phyloP scores from a whole-genome alignment of 257 asterid genomes.

The Rauvolfia tetraphylla region DNA sequence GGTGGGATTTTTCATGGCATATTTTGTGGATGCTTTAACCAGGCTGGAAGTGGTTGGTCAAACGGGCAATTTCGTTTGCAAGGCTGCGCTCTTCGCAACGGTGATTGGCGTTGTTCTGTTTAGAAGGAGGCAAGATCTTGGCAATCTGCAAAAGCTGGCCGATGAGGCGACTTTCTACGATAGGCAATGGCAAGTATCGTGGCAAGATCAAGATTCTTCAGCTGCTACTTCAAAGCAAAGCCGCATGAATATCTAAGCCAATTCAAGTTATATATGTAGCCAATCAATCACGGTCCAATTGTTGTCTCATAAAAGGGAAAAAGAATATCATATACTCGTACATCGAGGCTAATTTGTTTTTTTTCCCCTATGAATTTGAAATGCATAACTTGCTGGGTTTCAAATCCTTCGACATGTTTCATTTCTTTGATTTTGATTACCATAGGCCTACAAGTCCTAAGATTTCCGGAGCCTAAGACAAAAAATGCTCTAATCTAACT shows the following conservation, averaged over 20 bases:
- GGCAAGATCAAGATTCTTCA: constrained; percentile 31
- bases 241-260: not conserved
- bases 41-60: constrained; percentile 62
- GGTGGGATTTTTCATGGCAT: constrained; percentile 69
- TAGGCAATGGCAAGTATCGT: constrained; percentile 64
- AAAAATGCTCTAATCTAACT: too few species aligned
- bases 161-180: constrained; percentile 68
- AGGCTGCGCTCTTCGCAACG: constrained; percentile 41
- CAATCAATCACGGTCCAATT: too few species aligned
- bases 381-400: too few species aligned
- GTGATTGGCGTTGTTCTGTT: constrained; percentile 43
- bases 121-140: constrained; percentile 40
- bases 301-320: too few species aligned
- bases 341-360: too few species aligned
- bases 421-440: too few species aligned
- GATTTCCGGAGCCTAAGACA: too few species aligned
- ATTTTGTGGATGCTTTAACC: constrained; percentile 54
- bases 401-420: too few species aligned
- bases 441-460: too few species aligned
- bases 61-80: constrained; percentile 58
- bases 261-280: too few species aligned
- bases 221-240: constrained; percentile 7
- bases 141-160: constrained; percentile 37
- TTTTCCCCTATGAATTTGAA: too few species aligned
- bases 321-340: too few species aligned